Evolutionary conservation across 352 stramenopile species (phyloP).

Genomic region (Globisporangium barbulae): DNA sequence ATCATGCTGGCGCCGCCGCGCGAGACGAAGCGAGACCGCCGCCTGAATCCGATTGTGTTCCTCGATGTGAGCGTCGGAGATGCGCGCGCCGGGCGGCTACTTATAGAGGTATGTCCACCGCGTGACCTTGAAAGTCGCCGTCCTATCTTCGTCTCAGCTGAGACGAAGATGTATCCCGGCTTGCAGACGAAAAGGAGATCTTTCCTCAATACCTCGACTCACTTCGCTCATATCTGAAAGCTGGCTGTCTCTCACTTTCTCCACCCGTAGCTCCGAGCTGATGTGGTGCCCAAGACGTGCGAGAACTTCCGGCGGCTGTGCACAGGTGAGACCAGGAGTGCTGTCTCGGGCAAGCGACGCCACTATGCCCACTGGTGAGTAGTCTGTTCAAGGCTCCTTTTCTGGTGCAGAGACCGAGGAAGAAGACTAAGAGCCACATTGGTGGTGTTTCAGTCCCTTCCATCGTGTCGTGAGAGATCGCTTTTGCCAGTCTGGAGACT

Average conservation of each 20-base stretch:
- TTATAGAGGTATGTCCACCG: slow-evolving; percentile 75
- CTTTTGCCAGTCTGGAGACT: slow-evolving; percentile 92
- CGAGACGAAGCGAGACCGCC: slow-evolving; percentile 8
- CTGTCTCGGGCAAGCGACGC: slow-evolving; percentile 50
- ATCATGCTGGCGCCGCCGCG: not conserved
- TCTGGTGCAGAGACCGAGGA: slow-evolving; percentile 1
- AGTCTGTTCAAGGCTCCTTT: slow-evolving; percentile 15
- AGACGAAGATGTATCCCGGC: not conserved
- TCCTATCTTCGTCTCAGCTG: too few species aligned
- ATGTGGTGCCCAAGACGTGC: slow-evolving; percentile 92
- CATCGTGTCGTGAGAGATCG: slow-evolving; percentile 91
- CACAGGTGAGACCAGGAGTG: slow-evolving; percentile 87
- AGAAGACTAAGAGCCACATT: not conserved
- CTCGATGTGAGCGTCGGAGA: slow-evolving; percentile 95
- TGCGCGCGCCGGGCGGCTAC: slow-evolving; percentile 78
- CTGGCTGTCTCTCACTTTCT: not conserved
- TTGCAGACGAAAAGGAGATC: not conserved
- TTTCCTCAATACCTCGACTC: too few species aligned
- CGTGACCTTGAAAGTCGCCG: too few species aligned
- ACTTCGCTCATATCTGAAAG: not conserved
- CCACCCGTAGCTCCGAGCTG: slow-evolving; percentile 76
- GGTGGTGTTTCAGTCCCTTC: slow-evolving; percentile 49
- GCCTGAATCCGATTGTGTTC: slow-evolving; percentile 90
- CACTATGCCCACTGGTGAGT: slow-evolving; percentile 49
- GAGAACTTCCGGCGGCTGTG: slow-evolving; percentile 97